These are phyloP conservation scores for Acephala macrosclerotiorum DNA, from an alignment of 2,329 filamentous ascomycete species.

Conservation along the genomic window DNA sequence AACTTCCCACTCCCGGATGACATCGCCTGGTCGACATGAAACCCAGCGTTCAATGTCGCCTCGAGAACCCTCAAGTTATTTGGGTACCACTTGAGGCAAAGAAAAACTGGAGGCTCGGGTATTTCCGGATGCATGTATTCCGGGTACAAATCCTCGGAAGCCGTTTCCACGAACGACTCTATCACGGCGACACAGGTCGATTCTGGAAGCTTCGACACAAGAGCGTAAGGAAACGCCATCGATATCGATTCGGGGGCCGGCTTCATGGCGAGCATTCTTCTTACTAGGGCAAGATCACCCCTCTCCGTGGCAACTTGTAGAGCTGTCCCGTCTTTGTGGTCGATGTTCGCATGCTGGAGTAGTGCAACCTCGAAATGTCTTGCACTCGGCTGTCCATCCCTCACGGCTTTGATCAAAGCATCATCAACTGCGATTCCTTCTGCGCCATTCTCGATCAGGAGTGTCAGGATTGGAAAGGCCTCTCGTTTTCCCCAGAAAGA, in stretches of 20 bases:
- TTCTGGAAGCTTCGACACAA: constrained; percentile 56
- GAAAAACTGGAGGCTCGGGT: constrained; percentile 56
- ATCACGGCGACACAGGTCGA: constrained; percentile 57
- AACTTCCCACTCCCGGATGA: constrained; percentile 20
- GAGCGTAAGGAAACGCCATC: constrained; percentile 62
- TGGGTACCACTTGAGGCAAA: constrained; percentile 62
- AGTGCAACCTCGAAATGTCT: constrained; percentile 56
- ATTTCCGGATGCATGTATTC: constrained; percentile 56
- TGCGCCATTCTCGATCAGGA: constrained; percentile 31
- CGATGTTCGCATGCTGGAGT: constrained; percentile 27
- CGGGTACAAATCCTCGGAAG: constrained; percentile 55
- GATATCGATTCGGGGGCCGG: constrained; percentile 59
- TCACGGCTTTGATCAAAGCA: constrained; percentile 31
- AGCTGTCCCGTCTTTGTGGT: constrained; percentile 31
- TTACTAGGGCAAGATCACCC: constrained; percentile 58
- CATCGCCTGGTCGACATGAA: constrained; percentile 66
- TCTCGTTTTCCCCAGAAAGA: constrained; percentile 26
- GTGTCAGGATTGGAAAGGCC: constrained; percentile 41
- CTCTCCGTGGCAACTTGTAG: constrained; percentile 50
- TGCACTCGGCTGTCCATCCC: constrained; percentile 35
- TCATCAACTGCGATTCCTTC: constrained; percentile 30
- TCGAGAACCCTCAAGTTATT: constrained; percentile 60
- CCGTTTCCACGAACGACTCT: constrained; percentile 58
- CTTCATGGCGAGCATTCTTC: constrained; percentile 56
- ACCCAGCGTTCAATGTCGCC: constrained; percentile 62